A percentile compares a stretch with the other conserved stretches of the same genome.
These are phyloP conservation scores for Arthrinium puccinioides DNA, from an alignment of 2,329 filamentous ascomycete species.

Conservation along the genomic window DNA sequence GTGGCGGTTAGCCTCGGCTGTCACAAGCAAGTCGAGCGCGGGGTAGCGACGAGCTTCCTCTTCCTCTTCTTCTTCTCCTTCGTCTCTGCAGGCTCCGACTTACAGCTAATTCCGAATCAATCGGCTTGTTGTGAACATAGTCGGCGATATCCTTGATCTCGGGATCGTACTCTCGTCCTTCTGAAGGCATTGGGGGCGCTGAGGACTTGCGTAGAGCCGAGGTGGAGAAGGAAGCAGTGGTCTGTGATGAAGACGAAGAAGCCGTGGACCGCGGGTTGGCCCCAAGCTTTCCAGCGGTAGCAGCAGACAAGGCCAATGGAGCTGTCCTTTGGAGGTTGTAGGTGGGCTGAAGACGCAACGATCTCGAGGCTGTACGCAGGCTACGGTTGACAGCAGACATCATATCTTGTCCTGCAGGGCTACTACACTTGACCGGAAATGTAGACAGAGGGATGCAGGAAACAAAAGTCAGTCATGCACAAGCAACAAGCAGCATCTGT, in stretches of 20 bases:
- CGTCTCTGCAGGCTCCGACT: constrained; percentile 34
- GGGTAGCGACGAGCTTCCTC: constrained; percentile 8
- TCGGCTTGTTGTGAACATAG: constrained; percentile 88
- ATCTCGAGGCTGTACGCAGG: constrained; percentile 47
- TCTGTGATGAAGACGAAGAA: constrained; percentile 24
- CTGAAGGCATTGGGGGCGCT: constrained; percentile 42
- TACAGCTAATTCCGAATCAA: constrained; percentile 89
- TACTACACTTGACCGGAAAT: too few relatives aligned
- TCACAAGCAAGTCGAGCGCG: constrained; percentile 5
- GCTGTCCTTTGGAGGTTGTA: constrained; percentile 23
- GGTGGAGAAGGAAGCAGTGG: constrained; percentile 37
- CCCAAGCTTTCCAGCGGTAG: constrained; percentile 17
- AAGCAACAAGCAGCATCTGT: too few relatives aligned
- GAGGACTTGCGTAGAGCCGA: constrained; percentile 38
- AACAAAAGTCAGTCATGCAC: too few relatives aligned
- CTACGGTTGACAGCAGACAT: constrained; percentile 51
- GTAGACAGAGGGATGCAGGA: too few relatives aligned
- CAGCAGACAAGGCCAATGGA: constrained; percentile 20
- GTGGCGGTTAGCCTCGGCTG: constrained; percentile 18
- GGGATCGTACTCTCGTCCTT: constrained; percentile 66
- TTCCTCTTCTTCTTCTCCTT: not conserved
- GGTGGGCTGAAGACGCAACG: constrained; percentile 39
- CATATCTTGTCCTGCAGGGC: too few relatives aligned
- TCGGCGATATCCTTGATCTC: constrained; percentile 93
- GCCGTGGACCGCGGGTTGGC: constrained; percentile 14